These are phyloP conservation scores for Sabuloglossum arenarium DNA, from an alignment of 495 filamentous ascomycete species.

Conservation along the genomic window DNA sequence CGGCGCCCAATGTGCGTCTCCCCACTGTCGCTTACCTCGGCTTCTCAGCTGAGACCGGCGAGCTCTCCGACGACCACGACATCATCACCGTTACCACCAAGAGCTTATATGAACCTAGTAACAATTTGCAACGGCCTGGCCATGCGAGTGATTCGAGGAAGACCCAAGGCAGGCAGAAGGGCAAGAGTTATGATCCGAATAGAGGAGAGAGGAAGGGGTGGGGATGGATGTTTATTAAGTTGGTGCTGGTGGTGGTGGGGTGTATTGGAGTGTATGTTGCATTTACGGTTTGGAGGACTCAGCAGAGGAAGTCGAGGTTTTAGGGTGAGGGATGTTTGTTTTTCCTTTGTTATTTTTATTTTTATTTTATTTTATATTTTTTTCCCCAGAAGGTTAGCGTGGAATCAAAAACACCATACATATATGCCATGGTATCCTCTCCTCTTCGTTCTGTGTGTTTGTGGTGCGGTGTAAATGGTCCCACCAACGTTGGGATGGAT, in stretches of 20 bases:
- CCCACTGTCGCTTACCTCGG: constrained; percentile 86
- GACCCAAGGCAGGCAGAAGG: constrained; percentile 14
- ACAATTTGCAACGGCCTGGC: not conserved
- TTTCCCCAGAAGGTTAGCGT: no score
- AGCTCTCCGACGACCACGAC: constrained; percentile 94
- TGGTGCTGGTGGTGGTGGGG: constrained; percentile 49
- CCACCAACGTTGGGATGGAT: no score
- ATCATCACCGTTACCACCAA: constrained; percentile 73
- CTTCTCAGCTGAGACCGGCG: constrained; percentile 88
- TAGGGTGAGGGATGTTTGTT: no score
- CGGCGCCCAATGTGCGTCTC: constrained; percentile 40
- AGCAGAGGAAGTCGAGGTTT: constrained; percentile 58
- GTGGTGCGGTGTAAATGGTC: no score
- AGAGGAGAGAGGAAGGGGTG: constrained; percentile 38
- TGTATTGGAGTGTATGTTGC: constrained; percentile 60
- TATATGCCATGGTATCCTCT: no score
- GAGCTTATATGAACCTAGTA: constrained; percentile 57
- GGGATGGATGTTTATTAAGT: constrained; percentile 84
- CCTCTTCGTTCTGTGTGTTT: no score
- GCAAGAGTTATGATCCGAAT: constrained; percentile 8
- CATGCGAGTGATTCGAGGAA: not conserved
- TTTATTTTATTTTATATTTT: no score
- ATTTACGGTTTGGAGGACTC: constrained; percentile 59
- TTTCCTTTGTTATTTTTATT: no score
- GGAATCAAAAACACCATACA: no score